These are phyloP conservation scores for Talaromyces wortmannii DNA, from an alignment of 495 filamentous ascomycete species.

Conservation along the genomic window DNA sequence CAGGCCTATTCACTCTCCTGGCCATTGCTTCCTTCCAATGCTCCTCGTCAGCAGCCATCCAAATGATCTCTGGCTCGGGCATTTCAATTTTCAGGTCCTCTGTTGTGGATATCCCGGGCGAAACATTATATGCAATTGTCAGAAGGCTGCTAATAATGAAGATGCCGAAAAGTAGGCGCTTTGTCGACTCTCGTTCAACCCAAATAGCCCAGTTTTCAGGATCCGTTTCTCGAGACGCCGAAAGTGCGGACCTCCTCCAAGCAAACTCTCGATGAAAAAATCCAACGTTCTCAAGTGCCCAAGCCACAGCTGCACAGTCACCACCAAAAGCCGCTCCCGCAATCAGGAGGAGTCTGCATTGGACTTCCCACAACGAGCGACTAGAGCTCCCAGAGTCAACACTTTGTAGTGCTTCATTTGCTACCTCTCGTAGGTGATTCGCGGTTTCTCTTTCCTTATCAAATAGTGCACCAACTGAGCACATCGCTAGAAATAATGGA, in stretches of 20 bases:
- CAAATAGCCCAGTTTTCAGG: not conserved
- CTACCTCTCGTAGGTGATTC: not conserved
- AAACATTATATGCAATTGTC: constrained; percentile 4
- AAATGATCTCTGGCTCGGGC: constrained; percentile 1
- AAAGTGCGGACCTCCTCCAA: not conserved
- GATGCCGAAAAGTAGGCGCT: constrained; percentile 7
- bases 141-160: constrained; percentile 5
- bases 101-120: constrained; percentile 3
- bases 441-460: not conserved
- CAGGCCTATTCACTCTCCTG: not conserved
- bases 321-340: constrained; percentile 3
- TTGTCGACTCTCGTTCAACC: constrained; percentile 2
- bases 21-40: constrained; percentile 3
- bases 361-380: constrained; percentile 5
- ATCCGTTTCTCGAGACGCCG: not conserved
- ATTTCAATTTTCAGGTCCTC: constrained; percentile 6
- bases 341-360: constrained; percentile 4
- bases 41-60: constrained; percentile 2
- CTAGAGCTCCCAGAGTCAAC: not conserved
- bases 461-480: constrained; percentile 1
- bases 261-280: constrained; percentile 4
- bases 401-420: constrained; percentile 4
- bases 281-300: constrained; percentile 5
- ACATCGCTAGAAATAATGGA: constrained; percentile 3
- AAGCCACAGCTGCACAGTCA: not conserved